phyloP scores from a whole-genome alignment of 2,329 filamentous ascomycete genomes.

The Neodidymelliopsis sp. region DNA sequence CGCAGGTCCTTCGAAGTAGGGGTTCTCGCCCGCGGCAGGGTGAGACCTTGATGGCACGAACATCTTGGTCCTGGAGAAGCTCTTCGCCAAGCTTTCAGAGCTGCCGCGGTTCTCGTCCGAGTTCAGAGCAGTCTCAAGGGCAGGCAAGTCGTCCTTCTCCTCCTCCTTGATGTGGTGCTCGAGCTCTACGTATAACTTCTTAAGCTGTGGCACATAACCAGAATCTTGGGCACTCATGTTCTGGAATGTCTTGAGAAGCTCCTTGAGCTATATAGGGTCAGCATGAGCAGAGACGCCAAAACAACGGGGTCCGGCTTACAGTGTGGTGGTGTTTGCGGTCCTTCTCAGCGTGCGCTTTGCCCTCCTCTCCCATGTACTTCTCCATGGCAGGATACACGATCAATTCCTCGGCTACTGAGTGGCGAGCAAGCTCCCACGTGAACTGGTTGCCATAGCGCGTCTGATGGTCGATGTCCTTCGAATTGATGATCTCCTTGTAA shows the following conservation, averaged over 20 bases:
- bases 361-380: conserved; percentile 42
- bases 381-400: conserved; percentile 49
- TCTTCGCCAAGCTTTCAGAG: conserved; percentile 38
- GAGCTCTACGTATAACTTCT: conserved; percentile 32
- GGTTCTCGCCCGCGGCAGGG: conserved; percentile 54
- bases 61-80: conserved; percentile 41
- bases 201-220: conserved; percentile 35
- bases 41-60: conserved; percentile 43
- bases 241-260: conserved; percentile 42
- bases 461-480: conserved; percentile 51
- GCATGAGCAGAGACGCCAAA: not conserved
- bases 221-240: conserved; percentile 32
- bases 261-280: conserved; percentile 33
- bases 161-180: conserved; percentile 44
- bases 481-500: conserved; percentile 54
- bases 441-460: conserved; percentile 60
- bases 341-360: conserved; percentile 41
- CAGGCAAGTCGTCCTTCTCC: conserved; percentile 39
- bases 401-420: conserved; percentile 61
- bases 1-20: conserved; percentile 64
- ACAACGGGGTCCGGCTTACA: conserved; percentile 18
- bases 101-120: conserved; percentile 21
- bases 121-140: conserved; percentile 34
- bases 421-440: conserved; percentile 61
- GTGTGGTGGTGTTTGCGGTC: conserved; percentile 46